phyloP scores from a whole-genome alignment of 1,284 basidiomycete species.

The Apiotrichum mycotoxinovorans region DNA sequence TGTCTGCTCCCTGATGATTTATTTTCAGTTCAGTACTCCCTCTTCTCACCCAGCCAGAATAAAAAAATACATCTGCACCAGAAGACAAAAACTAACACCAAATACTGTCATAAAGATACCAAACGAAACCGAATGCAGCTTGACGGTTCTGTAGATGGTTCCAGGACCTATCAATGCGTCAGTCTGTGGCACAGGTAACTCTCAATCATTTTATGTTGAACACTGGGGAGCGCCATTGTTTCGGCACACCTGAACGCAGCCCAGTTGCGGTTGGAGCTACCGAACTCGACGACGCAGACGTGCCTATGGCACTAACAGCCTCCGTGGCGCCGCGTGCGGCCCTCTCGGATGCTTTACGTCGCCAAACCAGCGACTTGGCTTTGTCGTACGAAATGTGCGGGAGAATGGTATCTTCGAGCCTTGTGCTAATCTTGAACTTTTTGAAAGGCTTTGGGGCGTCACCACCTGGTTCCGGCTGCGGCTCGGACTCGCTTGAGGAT shows the following conservation, averaged over 20 bases:
- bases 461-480: background rate
- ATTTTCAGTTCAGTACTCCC: too few relatives aligned
- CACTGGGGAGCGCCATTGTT: constrained; percentile 1
- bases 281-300: background rate
- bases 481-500: background rate
- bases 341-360: background rate
- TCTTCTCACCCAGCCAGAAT: too few relatives aligned
- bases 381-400: constrained; percentile 2
- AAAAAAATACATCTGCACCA: too few relatives aligned
- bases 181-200: too few relatives aligned
- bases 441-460: background rate
- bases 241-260: background rate
- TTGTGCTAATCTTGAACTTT: constrained; percentile 5
- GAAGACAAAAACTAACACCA: too few relatives aligned
- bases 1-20: too few relatives aligned
- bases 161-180: too few relatives aligned
- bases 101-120: too few relatives aligned
- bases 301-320: background rate
- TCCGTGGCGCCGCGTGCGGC: background rate
- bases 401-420: constrained; percentile 11
- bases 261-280: background rate
- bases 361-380: constrained; percentile 4
- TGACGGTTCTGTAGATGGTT: too few relatives aligned
- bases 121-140: too few relatives aligned
- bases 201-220: background rate